Evolutionary conservation across 164 flowering plant species (phyloP).

Genomic region (Magnolia officinalis): DNA sequence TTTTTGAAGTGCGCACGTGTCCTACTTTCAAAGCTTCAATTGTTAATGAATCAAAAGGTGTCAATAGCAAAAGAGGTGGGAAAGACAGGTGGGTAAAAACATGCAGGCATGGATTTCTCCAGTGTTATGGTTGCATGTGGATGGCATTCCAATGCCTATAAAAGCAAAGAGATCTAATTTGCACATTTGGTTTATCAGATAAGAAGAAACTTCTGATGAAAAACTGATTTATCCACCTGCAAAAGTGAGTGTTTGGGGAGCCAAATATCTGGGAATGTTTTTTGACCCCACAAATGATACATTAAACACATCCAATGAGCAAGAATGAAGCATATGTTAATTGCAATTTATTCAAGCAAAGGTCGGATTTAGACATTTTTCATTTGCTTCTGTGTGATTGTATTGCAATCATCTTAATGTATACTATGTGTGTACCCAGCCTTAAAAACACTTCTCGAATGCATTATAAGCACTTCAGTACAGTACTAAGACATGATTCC

Average conservation of each 20-base stretch:
- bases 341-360: too few relatives aligned
- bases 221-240: background rate
- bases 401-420: too few relatives aligned
- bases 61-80: background rate
- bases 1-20: background rate
- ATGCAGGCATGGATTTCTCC: background rate
- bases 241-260: background rate
- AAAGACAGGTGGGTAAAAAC: background rate
- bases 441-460: too few relatives aligned
- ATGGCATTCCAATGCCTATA: background rate
- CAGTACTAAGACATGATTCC: too few relatives aligned
- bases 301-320: too few relatives aligned
- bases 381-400: too few relatives aligned
- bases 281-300: too few relatives aligned
- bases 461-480: too few relatives aligned
- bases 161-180: background rate
- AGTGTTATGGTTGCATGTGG: background rate
- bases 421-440: too few relatives aligned
- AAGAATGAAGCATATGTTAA: too few relatives aligned
- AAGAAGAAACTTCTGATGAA: background rate
- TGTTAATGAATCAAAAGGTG: background rate
- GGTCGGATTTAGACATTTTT: too few relatives aligned
- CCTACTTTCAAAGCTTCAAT: background rate
- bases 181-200: background rate
- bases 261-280: background rate